These are phyloP conservation scores for Candida endomychidarum DNA, from an alignment of 805 yeast genomes.

Conservation along the genomic window DNA sequence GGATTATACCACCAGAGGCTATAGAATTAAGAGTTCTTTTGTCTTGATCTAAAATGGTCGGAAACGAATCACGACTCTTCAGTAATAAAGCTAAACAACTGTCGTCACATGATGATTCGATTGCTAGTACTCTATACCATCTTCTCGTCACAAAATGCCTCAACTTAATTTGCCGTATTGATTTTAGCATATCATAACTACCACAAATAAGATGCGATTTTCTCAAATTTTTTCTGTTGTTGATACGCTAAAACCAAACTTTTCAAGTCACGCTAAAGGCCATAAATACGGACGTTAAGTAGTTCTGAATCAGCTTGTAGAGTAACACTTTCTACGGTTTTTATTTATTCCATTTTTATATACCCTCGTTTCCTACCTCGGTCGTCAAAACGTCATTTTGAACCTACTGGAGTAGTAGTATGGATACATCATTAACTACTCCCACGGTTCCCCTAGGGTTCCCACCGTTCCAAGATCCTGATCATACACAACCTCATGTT, in stretches of 20 bases:
- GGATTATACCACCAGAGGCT: slow-evolving; percentile 79
- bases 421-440: slow-evolving; percentile 19
- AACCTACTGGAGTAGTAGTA: slow-evolving; percentile 1
- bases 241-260: no score
- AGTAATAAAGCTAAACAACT: slow-evolving; percentile 82
- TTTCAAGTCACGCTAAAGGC: no score
- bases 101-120: slow-evolving; percentile 95
- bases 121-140: slow-evolving; percentile 68
- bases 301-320: background rate
- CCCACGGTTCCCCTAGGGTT: slow-evolving; percentile 38
- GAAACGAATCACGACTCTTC: slow-evolving; percentile 35
- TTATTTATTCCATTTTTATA: no score
- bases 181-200: background rate
- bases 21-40: slow-evolving; percentile 68
- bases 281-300: no score
- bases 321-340: no score
- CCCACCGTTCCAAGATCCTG: slow-evolving; percentile 22
- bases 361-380: no score
- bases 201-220: background rate
- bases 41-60: slow-evolving; percentile 55
- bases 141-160: slow-evolving; percentile 18
- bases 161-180: background rate
- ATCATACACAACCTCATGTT: background rate
- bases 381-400: no score
- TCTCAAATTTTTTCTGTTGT: background rate